phyloP scores from a whole-genome alignment of 805 yeast genomes.

The Pichia paraexigua region DNA sequence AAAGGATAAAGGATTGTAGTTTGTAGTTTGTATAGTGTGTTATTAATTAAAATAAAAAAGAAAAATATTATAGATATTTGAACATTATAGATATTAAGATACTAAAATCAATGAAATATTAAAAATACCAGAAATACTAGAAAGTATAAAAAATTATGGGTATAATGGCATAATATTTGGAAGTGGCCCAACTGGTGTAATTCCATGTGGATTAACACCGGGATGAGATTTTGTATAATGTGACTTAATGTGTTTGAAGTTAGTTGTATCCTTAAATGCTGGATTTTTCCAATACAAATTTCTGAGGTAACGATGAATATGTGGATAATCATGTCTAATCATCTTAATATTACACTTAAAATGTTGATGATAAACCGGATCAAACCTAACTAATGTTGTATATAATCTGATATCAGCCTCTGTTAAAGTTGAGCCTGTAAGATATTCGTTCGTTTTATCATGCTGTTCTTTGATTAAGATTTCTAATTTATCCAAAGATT shows the following conservation, averaged over 20 bases:
- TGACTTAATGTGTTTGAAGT: slow-evolving; percentile 82
- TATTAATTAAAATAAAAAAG: neutral
- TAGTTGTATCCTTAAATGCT: slow-evolving; percentile 70
- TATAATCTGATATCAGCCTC: slow-evolving; percentile 87
- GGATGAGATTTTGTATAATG: slow-evolving; percentile 87
- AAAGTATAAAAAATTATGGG: slow-evolving; percentile 2
- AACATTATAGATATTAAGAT: no score
- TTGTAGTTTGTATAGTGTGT: neutral
- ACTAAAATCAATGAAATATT: no score
- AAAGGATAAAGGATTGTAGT: slow-evolving; percentile 2
- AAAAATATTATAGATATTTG: neutral
- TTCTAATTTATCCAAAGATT: slow-evolving; percentile 65
- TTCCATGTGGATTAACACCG: slow-evolving; percentile 70
- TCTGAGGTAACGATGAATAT: slow-evolving; percentile 70
- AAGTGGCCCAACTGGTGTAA: slow-evolving; percentile 84
- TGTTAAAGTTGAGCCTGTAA: slow-evolving; percentile 62
- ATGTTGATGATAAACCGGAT: slow-evolving; percentile 89
- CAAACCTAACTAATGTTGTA: slow-evolving; percentile 85
- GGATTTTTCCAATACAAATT: slow-evolving; percentile 69
- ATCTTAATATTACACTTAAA: slow-evolving; percentile 85
- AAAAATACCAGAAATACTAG: neutral
- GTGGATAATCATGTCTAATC: slow-evolving; percentile 74
- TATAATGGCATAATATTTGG: slow-evolving; percentile 57
- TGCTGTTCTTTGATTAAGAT: slow-evolving; percentile 42
- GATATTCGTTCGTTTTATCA: slow-evolving; percentile 28